phyloP scores from a whole-genome alignment of 1,284 basidiomycete genomes.

The Cryptococcus sp. region DNA sequence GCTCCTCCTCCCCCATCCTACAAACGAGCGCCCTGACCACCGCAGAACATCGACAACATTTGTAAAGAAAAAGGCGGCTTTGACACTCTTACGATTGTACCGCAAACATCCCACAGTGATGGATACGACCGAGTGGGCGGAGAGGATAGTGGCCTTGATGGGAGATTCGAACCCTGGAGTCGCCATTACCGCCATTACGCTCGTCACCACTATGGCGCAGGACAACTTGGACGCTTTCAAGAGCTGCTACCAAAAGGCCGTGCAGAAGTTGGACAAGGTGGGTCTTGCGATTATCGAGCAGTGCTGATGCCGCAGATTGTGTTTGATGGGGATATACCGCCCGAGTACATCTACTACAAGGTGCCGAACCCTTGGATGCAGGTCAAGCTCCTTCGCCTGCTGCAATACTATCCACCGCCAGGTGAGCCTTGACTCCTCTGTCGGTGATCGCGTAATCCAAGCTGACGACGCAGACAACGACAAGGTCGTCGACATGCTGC shows the following conservation, averaged over 20 bases:
- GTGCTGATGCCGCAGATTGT: slow-evolving; percentile 57
- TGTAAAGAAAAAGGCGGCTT: slow-evolving; percentile 97
- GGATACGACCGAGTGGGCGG: slow-evolving; percentile 88
- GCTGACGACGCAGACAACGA: slow-evolving; percentile 63
- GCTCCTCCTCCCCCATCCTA: slow-evolving; percentile 36
- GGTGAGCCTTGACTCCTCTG: slow-evolving; percentile 51
- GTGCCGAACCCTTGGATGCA: slow-evolving; percentile 93
- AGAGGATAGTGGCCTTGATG: slow-evolving; percentile 90
- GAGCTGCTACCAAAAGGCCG: slow-evolving; percentile 89
- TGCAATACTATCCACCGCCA: slow-evolving; percentile 94
- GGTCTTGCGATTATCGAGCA: slow-evolving; percentile 21
- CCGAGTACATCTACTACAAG: slow-evolving; percentile 87
- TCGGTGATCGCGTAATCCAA: neutral
- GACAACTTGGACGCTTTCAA: slow-evolving; percentile 84
- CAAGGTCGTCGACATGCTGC: slow-evolving; percentile 67
- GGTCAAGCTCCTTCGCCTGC: slow-evolving; percentile 84
- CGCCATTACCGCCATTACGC: slow-evolving; percentile 83
- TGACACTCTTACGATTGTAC: slow-evolving; percentile 87
- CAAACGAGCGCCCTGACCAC: neutral
- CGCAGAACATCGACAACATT: slow-evolving; percentile 84
- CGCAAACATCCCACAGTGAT: slow-evolving; percentile 94
- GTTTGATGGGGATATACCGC: slow-evolving; percentile 79
- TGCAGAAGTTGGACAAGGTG: slow-evolving; percentile 79
- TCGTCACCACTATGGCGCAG: slow-evolving; percentile 93
- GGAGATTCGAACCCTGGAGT: slow-evolving; percentile 91